These are phyloP conservation scores for Colletotrichum sidae DNA, from an alignment of 2,329 filamentous ascomycete genomes.

Conservation along the genomic window DNA sequence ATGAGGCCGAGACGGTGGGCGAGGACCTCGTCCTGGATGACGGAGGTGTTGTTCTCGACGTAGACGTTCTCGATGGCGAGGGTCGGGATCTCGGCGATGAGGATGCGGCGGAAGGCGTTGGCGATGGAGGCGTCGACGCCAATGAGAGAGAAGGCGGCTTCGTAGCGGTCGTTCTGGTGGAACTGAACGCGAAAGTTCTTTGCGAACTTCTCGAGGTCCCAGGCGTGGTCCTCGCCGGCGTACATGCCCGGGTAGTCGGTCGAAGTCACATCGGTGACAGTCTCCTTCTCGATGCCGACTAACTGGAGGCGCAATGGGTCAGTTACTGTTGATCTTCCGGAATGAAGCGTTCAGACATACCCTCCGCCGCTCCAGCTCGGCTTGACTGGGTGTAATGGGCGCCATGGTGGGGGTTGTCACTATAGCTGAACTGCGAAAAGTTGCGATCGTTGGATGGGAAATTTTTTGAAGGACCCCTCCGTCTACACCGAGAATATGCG, in stretches of 20 bases:
- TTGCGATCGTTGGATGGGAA: slow-evolving; percentile 34
- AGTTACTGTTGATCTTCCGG: slow-evolving; percentile 7
- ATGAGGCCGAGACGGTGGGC: slow-evolving; percentile 91
- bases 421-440: slow-evolving; percentile 35
- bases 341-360: slow-evolving; percentile 52
- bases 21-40: slow-evolving; percentile 97
- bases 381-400: slow-evolving; percentile 58
- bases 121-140: slow-evolving; percentile 93
- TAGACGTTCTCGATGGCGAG: slow-evolving; percentile 95
- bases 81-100: slow-evolving; percentile 93
- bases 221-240: slow-evolving; percentile 87
- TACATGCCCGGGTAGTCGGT: slow-evolving; percentile 94
- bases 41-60: slow-evolving; percentile 95
- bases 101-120: slow-evolving; percentile 96
- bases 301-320: slow-evolving; percentile 65
- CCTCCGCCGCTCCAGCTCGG: slow-evolving; percentile 72
- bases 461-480: slow-evolving; percentile 39
- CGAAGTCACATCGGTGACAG: slow-evolving; percentile 87
- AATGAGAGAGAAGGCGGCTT: slow-evolving; percentile 90
- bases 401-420: slow-evolving; percentile 52
- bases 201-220: slow-evolving; percentile 80
- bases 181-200: slow-evolving; percentile 80
- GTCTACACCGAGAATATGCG: slow-evolving; percentile 32
- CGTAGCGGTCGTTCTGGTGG: slow-evolving; percentile 82
- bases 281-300: slow-evolving; percentile 89